Evolutionary conservation across 441 rosid species (phyloP).

Genomic region (Euphorbia corollata): DNA sequence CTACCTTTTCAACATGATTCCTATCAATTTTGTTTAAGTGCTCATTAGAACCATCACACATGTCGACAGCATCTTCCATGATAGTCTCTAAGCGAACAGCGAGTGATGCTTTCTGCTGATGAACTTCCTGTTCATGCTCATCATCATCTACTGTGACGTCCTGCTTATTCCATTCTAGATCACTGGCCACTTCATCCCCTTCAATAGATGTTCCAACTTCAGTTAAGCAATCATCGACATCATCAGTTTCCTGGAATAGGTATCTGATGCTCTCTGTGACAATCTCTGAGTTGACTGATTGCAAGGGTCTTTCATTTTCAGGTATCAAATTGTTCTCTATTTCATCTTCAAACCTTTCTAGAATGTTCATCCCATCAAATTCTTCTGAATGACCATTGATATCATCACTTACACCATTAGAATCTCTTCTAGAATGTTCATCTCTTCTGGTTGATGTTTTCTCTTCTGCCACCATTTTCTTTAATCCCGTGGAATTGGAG

Average conservation of each 20-base stretch:
- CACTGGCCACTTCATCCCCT: constrained; percentile 13
- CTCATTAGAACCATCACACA: neutral
- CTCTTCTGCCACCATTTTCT: constrained; percentile 22
- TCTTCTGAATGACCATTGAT: constrained; percentile 12
- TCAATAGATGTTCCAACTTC: constrained; percentile 13
- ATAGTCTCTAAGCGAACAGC: constrained; percentile 7
- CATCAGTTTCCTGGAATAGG: constrained; percentile 12
- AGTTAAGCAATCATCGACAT: constrained; percentile 14
- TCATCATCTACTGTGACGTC: neutral
- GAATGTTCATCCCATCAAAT: constrained; percentile 13
- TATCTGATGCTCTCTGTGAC: neutral
- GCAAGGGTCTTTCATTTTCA: constrained; percentile 12
- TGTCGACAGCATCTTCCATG: constrained; percentile 2
- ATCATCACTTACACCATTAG: constrained; percentile 10
- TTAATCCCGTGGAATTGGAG: constrained; percentile 9
- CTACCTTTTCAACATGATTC: neutral
- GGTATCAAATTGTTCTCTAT: constrained; percentile 9
- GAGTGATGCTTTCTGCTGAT: constrained; percentile 16
- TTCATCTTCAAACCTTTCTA: constrained; percentile 7
- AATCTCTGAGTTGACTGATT: constrained; percentile 8
- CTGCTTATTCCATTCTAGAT: constrained; percentile 14
- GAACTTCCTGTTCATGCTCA: constrained; percentile 12
- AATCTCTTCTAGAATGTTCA: constrained; percentile 1
- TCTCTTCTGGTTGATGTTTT: constrained; percentile 10
- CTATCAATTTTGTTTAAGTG: neutral